phyloP scores from a whole-genome alignment of 1,139 yeast species.

The Debaryomyces fabryi region DNA sequence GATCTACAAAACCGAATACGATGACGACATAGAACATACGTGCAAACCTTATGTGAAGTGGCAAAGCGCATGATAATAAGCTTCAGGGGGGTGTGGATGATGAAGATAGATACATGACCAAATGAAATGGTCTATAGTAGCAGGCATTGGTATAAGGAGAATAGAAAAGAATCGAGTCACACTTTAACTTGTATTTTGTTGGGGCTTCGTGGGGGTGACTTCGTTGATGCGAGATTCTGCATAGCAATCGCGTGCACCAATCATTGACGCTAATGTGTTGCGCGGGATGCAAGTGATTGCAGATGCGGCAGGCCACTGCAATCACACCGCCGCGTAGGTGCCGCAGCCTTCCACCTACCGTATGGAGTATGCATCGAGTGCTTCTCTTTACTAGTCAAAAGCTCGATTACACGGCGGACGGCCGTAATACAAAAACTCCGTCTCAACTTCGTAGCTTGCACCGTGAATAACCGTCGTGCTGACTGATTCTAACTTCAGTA shows the following conservation, averaged over 20 bases:
- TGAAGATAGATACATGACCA: no score
- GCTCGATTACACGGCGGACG: background rate
- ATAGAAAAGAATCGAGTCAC: no score
- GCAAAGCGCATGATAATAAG: background rate
- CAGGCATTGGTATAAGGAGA: no score
- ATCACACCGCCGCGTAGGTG: background rate
- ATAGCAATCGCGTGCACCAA: background rate
- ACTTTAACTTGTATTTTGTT: background rate
- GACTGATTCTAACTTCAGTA: background rate
- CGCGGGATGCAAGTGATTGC: background rate
- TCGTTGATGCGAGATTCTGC: constrained; percentile 1
- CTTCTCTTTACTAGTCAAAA: background rate
- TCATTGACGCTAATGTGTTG: background rate
- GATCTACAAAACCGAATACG: background rate
- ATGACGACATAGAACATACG: background rate
- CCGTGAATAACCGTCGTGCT: background rate
- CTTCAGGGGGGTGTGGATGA: background rate
- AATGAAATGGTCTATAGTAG: no score
- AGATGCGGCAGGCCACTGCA: background rate
- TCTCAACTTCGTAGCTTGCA: background rate
- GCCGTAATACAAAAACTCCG: background rate
- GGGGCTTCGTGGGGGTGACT: background rate
- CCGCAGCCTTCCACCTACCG: background rate
- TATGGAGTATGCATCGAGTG: background rate
- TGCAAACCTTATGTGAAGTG: background rate